Conservation (phyloP, 768 basidiomycete species). For the Serendipita sp. region DNA sequence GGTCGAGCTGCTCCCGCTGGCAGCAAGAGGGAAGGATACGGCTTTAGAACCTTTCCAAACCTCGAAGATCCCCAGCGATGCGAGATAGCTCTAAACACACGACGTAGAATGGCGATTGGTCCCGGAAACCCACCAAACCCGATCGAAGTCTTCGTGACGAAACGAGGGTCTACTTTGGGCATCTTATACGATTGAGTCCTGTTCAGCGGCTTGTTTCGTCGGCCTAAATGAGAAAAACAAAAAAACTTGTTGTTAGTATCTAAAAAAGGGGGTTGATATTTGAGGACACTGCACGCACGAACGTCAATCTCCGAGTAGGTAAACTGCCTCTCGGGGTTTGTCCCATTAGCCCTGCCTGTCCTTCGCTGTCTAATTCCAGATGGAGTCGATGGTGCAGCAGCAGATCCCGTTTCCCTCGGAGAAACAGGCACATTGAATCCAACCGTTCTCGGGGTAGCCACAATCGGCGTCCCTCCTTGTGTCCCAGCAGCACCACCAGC, state of each 20-base stretch:
- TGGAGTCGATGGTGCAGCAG: background rate
- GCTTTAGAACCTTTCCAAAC: background rate
- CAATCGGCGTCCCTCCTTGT: background rate
- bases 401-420: background rate
- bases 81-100: background rate
- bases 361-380: background rate
- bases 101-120: background rate
- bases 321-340: background rate
- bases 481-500: too few species aligned
- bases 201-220: background rate
- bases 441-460: background rate
- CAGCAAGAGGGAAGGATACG: background rate
- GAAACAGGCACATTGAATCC: background rate
- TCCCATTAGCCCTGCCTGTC: background rate
- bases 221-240: background rate
- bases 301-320: background rate
- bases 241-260: background rate
- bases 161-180: background rate
- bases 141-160: background rate
- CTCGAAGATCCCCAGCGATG: background rate
- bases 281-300: background rate
- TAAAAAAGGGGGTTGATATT: background rate
- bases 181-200: background rate
- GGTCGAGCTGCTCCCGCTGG: background rate
- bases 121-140: conserved; percentile 5